Percentiles rank a stretch among this genome's conserved stretches.
phyloP scores from a whole-genome alignment of 164 flowering plant species.

The Liriodendron chinense region DNA sequence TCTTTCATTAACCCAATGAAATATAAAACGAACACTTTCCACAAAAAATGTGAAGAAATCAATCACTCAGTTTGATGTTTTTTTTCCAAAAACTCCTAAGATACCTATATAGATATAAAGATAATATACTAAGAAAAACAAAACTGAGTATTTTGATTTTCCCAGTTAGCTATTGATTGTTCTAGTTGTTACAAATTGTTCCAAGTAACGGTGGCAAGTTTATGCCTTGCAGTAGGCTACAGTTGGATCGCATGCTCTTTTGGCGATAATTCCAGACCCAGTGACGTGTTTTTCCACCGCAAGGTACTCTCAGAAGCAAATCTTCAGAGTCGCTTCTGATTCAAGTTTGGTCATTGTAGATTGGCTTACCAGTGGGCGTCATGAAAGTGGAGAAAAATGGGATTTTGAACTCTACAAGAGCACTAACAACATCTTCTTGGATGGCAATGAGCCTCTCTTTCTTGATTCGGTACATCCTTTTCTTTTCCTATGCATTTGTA shows the following conservation, averaged over 20 bases:
- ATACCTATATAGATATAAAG: neutral
- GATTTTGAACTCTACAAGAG: conserved; percentile 74
- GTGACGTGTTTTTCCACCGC: conserved; percentile 94
- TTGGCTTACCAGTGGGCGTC: conserved; percentile 99
- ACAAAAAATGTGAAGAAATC: neutral
- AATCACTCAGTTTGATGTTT: neutral
- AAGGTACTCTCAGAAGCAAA: conserved; percentile 81
- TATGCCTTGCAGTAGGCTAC: conserved; percentile 73
- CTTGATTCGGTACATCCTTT: conserved; percentile 70
- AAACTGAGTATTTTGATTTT: neutral
- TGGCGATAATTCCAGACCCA: conserved; percentile 90
- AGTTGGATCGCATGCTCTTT: conserved; percentile 62
- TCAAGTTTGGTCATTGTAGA: conserved; percentile 89
- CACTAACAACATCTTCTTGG: conserved; percentile 62
- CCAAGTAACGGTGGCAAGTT: conserved; percentile 30
- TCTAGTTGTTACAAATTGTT: neutral
- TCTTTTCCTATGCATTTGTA: neutral
- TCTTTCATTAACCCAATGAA: neutral
- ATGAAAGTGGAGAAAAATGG: conserved; percentile 95
- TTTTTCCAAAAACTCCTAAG: neutral
- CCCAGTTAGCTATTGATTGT: neutral
- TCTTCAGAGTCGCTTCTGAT: conserved; percentile 55
- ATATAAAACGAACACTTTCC: neutral
- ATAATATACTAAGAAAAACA: neutral
- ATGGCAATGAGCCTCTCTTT: conserved; percentile 70